Evolutionary conservation across 768 basidiomycete genomes (phyloP).

Genomic region (Tubosaeta brunneosetosa): DNA sequence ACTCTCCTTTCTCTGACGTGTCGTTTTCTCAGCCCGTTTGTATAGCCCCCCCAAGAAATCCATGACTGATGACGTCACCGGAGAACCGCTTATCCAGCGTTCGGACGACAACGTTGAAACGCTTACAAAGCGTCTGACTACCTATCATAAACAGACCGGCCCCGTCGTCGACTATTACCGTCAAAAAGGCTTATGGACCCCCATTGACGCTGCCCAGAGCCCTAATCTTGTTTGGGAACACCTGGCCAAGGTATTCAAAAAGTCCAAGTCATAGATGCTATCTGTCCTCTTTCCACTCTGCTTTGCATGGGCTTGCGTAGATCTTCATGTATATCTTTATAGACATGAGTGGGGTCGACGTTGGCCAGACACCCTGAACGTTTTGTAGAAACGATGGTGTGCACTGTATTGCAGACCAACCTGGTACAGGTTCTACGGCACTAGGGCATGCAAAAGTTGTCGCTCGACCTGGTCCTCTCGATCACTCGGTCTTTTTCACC

Average conservation of each 20-base stretch:
- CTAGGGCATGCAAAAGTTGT: conserved; percentile 5
- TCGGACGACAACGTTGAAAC: conserved; percentile 98
- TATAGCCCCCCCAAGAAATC: conserved; percentile 93
- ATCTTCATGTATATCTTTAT: conserved; percentile 26
- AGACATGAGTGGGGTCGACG: conserved; percentile 12
- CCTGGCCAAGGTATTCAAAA: conserved; percentile 59
- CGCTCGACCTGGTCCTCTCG: conserved; percentile 11
- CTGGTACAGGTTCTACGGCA: conserved; percentile 16
- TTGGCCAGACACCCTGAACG: neutral
- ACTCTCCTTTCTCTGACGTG: conserved; percentile 9
- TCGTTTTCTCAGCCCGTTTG: conserved; percentile 7
- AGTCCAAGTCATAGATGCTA: conserved; percentile 15
- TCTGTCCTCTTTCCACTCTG: neutral
- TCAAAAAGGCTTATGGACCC: conserved; percentile 82
- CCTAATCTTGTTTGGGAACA: conserved; percentile 91
- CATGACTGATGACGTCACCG: conserved; percentile 90
- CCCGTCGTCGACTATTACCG: conserved; percentile 98
- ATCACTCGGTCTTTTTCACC: conserved; percentile 31
- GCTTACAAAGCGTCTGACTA: conserved; percentile 76
- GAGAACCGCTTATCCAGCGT: conserved; percentile 94
- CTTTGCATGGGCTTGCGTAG: conserved; percentile 10
- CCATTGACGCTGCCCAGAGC: conserved; percentile 90
- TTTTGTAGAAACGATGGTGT: neutral
- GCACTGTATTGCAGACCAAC: conserved; percentile 6
- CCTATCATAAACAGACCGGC: conserved; percentile 93